Conservation (phyloP, 2,329 filamentous ascomycete genomes). For the Plenodomus biglobosus region DNA sequence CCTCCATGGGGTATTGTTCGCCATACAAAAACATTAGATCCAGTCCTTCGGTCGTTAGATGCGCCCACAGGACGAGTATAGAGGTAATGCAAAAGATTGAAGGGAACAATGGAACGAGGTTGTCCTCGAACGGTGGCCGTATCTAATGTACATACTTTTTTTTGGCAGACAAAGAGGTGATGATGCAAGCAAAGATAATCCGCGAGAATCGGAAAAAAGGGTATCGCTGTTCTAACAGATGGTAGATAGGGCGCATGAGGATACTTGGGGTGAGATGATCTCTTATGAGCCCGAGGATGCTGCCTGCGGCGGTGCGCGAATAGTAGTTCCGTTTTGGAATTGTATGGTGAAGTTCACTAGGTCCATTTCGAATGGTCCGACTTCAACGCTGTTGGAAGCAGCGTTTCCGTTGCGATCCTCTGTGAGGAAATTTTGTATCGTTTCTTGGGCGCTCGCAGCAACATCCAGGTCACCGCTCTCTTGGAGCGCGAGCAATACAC, state of each 20-base stretch:
- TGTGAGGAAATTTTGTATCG: constrained; percentile 44
- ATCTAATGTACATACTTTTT: constrained; percentile 14
- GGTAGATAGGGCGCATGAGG: neutral
- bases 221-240: constrained; percentile 18
- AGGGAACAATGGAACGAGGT: neutral
- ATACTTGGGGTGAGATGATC: neutral
- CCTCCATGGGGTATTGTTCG: constrained; percentile 16
- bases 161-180: neutral
- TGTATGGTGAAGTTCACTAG: constrained; percentile 35
- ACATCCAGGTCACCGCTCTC: constrained; percentile 42
- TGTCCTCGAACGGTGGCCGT: neutral
- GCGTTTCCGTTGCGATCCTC: constrained; percentile 33
- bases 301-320: constrained; percentile 16
- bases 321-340: constrained; percentile 39
- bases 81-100: constrained; percentile 6
- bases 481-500: constrained; percentile 51
- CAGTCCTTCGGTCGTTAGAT: constrained; percentile 23
- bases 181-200: neutral
- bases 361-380: constrained; percentile 36
- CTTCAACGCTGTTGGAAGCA: constrained; percentile 26
- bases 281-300: constrained; percentile 1
- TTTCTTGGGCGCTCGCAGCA: constrained; percentile 49
- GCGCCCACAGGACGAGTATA: constrained; percentile 30
- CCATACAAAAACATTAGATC: constrained; percentile 33
- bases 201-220: constrained; percentile 14